Evolutionary conservation across 257 asterid species (phyloP).

Genomic region (Mentha longifolia): DNA sequence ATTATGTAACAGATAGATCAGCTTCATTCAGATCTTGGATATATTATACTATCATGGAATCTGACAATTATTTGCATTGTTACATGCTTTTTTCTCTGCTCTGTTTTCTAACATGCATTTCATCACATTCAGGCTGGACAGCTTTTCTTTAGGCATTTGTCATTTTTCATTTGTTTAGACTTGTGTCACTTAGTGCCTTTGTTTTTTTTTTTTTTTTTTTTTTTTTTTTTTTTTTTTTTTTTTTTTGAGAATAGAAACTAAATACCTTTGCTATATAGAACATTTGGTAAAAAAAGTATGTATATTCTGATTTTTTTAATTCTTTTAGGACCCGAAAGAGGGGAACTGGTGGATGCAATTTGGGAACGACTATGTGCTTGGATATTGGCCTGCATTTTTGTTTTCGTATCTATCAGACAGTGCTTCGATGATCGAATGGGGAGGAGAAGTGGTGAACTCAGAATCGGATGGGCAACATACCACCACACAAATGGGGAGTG

Average conservation of each 20-base stretch:
- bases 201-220: too few species aligned
- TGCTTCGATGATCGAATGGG: slow-evolving; percentile 87
- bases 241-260: too few species aligned
- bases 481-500: slow-evolving; percentile 93
- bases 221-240: too few species aligned
- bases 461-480: slow-evolving; percentile 75
- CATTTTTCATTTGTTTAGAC: slow-evolving; percentile 24
- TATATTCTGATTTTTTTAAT: not conserved
- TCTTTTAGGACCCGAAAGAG: slow-evolving; percentile 69
- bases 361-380: slow-evolving; percentile 62
- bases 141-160: slow-evolving; percentile 26
- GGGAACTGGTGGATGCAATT: slow-evolving; percentile 91
- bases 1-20: slow-evolving; percentile 30
- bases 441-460: slow-evolving; percentile 87
- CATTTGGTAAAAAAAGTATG: not conserved
- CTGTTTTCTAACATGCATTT: slow-evolving; percentile 34
- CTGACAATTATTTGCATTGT: slow-evolving; percentile 44
- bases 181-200: not conserved
- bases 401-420: slow-evolving; percentile 65
- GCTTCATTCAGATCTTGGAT: slow-evolving; percentile 39
- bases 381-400: slow-evolving; percentile 79
- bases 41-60: slow-evolving; percentile 47
- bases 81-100: slow-evolving; percentile 37
- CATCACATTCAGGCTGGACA: slow-evolving; percentile 39
- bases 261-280: not conserved